Evolutionary conservation across 2,329 filamentous ascomycete species (phyloP).

Genomic region (Lecanicillium sp.): DNA sequence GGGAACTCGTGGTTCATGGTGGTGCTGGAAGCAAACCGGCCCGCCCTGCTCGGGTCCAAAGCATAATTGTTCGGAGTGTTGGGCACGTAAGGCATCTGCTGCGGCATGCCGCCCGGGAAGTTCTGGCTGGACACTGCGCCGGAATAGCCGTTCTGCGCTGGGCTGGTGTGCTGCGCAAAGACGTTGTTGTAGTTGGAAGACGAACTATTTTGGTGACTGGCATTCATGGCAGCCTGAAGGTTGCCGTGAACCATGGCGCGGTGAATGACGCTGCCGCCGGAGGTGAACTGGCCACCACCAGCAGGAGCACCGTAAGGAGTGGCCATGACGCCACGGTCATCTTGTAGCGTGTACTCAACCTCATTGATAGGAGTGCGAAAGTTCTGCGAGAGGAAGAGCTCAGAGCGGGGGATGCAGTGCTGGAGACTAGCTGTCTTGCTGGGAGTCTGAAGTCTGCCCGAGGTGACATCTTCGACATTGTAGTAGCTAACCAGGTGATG

Average conservation of each 20-base stretch:
- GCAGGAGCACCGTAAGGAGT: constrained; percentile 11
- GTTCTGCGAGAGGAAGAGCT: constrained; percentile 56
- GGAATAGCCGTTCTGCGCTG: neutral
- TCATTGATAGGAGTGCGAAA: constrained; percentile 63
- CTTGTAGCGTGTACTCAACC: constrained; percentile 33
- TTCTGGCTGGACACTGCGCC: neutral
- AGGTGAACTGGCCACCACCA: constrained; percentile 12
- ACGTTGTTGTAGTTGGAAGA: neutral
- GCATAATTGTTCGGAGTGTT: constrained; percentile 18
- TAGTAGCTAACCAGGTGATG: constrained; percentile 92
- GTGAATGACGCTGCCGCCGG: constrained; percentile 19
- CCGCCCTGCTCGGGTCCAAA: constrained; percentile 15
- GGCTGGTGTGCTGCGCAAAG: neutral
- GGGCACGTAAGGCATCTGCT: neutral
- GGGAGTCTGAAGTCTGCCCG: constrained; percentile 53
- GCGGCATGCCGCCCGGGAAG: neutral
- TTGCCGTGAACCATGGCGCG: constrained; percentile 22
- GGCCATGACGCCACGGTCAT: constrained; percentile 11
- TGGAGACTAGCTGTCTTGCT: constrained; percentile 35
- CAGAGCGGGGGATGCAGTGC: constrained; percentile 47
- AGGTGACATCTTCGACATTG: constrained; percentile 69
- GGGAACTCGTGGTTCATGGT: constrained; percentile 20
- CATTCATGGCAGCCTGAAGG: constrained; percentile 16
- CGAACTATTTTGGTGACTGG: neutral
- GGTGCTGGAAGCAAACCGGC: constrained; percentile 16